Evolutionary conservation across 257 asterid genomes (phyloP), one percentile per base, ranked within the genome.

Genomic region (Solanum arcanum): DNA sequence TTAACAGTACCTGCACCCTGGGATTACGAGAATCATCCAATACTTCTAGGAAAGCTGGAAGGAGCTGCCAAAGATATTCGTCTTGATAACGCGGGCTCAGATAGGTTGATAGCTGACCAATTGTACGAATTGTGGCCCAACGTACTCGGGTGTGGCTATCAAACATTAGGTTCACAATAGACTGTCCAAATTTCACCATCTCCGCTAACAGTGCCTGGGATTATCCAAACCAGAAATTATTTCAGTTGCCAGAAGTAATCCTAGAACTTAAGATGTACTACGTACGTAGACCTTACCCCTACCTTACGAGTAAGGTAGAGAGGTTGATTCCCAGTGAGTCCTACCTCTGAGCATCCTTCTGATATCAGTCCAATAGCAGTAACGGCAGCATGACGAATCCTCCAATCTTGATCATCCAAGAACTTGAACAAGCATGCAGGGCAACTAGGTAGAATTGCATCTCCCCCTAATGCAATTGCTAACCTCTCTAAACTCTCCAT

Each of bases 111-210:
- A 86, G 33, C 56, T 86, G 74, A 37, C 88, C 88, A 86, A 86
- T 59, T 33, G 85, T 27, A 49, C 25, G 74, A 39, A 86, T 59
- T 39, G 85, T 64, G 13, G 85, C 85, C 88, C 85, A 86, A n/a
- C 85, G 85, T 52, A 86, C 88, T 46, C 85, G 85, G 41, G 88
- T 76, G 42, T 86, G 76, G 25, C 5, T 20, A 16, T 86, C 88
- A 47, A 33, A 27, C 11, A 75, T 76, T 46, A 75, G 75, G 6
- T 20, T 14, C 85, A 86, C 20, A 12, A 75, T 25, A 18, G 52
- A 37, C n/a, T 75, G 64, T 80, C 44, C 56, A 35, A 59, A 37
- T 8, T 31, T 31, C 47, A 39, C 75, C 75, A 42, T 47, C 35
- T 73, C 37, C 35, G 8, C 25, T 31, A 70, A 16, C 77, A 70